Percentiles rank a stretch among this genome's conserved stretches.
Evolutionary conservation across 1,284 basidiomycete genomes (phyloP).

Genomic region (Farysia itapuensis): DNA sequence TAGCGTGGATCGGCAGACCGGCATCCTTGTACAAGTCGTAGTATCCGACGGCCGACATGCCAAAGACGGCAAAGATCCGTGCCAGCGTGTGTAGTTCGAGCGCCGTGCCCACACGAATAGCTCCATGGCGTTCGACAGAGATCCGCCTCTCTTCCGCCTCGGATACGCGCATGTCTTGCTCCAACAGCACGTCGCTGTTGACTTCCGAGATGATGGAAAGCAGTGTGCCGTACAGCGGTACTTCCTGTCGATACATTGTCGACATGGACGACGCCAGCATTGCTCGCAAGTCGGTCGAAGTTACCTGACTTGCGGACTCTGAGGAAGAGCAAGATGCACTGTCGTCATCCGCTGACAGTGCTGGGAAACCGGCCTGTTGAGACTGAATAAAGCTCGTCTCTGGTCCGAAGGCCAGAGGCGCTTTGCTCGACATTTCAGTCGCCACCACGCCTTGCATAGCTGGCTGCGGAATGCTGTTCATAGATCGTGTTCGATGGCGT

Average conservation of each 20-base stretch:
- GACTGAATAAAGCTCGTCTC: slow-evolving; percentile 3
- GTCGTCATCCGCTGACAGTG: slow-evolving; percentile 5
- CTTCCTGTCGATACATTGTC: slow-evolving; percentile 61
- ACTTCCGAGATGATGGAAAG: slow-evolving; percentile 60
- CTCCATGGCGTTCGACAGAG: slow-evolving; percentile 62
- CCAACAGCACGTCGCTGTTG: slow-evolving; percentile 49
- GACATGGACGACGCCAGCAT: slow-evolving; percentile 59
- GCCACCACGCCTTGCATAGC: too few relatives aligned
- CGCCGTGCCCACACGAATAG: slow-evolving; percentile 61
- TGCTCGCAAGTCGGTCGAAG: slow-evolving; percentile 51
- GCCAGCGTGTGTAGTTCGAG: slow-evolving; percentile 60
- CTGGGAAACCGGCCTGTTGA: slow-evolving; percentile 7
- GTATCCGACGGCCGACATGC: slow-evolving; percentile 62
- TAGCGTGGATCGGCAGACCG: slow-evolving; percentile 62
- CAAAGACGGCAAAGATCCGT: slow-evolving; percentile 60
- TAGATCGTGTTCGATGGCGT: too few relatives aligned
- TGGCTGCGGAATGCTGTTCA: too few relatives aligned
- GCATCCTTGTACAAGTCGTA: slow-evolving; percentile 61
- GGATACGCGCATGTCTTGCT: slow-evolving; percentile 4
- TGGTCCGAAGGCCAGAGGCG: neutral
- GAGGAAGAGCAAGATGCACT: slow-evolving; percentile 7
- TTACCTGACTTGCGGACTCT: slow-evolving; percentile 3
- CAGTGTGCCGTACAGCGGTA: slow-evolving; percentile 62
- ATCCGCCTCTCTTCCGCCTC: slow-evolving; percentile 54
- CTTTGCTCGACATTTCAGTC: too few relatives aligned